A percentile compares a stretch with the other conserved stretches of the same genome.
These are phyloP conservation scores for Pleoardoris graminearum DNA, from an alignment of 2,329 filamentous ascomycete species.

Conservation along the genomic window DNA sequence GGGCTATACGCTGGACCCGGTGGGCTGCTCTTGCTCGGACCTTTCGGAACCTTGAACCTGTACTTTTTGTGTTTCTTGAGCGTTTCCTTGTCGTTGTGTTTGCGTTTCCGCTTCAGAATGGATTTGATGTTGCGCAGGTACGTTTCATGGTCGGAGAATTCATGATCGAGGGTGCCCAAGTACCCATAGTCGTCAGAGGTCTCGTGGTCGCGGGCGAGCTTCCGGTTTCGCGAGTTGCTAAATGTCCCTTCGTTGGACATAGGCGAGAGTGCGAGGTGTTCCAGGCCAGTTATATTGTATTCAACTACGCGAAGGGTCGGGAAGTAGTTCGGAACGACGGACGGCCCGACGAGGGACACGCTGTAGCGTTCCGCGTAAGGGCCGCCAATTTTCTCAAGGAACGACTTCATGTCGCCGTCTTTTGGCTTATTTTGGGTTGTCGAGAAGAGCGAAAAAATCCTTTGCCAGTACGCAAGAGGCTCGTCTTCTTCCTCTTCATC, in stretches of 20 bases:
- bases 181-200: slow-evolving; percentile 35
- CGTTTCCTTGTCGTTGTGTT: slow-evolving; percentile 36
- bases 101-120: slow-evolving; percentile 52
- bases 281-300: slow-evolving; percentile 85
- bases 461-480: slow-evolving; percentile 24
- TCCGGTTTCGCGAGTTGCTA: slow-evolving; percentile 9
- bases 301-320: slow-evolving; percentile 88
- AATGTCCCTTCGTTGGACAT: not conserved
- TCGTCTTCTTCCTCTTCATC: slow-evolving; percentile 23
- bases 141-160: slow-evolving; percentile 33
- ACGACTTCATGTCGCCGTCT: slow-evolving; percentile 57
- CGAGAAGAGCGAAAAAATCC: slow-evolving; percentile 19
- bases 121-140: slow-evolving; percentile 49
- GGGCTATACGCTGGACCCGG: slow-evolving; percentile 90
- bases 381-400: slow-evolving; percentile 72
- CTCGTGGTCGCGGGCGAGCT: slow-evolving; percentile 10
- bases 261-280: slow-evolving; percentile 46
- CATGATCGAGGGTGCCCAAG: too few relatives aligned
- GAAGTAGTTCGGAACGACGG: slow-evolving; percentile 90
- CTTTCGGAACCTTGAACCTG: slow-evolving; percentile 62
- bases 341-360: slow-evolving; percentile 78
- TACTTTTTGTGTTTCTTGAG: slow-evolving; percentile 43
- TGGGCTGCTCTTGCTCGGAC: slow-evolving; percentile 70
- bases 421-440: slow-evolving; percentile 32
- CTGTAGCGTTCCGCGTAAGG: slow-evolving; percentile 84